Conservation (phyloP, 2,329 filamentous ascomycete species). For the Aschersonia sp. region DNA sequence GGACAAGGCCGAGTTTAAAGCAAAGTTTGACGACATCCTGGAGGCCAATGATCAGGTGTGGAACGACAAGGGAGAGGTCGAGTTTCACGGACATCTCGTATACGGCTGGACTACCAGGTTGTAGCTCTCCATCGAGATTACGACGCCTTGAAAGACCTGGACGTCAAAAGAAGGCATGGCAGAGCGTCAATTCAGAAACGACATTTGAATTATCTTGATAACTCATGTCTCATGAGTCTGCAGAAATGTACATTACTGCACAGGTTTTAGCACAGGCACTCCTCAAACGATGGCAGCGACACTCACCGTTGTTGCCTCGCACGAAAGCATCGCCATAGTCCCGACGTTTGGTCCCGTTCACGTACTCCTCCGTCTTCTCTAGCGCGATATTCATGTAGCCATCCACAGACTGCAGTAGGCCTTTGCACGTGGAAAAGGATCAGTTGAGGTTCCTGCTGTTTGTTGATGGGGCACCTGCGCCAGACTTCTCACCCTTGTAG, state of each 20-base stretch:
- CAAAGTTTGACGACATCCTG: slow-evolving; percentile 38
- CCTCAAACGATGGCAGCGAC: not conserved
- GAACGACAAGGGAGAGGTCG: slow-evolving; percentile 47
- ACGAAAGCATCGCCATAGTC: slow-evolving; percentile 93
- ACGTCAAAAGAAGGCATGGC: not conserved
- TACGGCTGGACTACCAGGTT: slow-evolving; percentile 44
- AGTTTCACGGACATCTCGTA: slow-evolving; percentile 48
- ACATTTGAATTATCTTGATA: too few relatives aligned
- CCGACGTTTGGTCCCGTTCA: slow-evolving; percentile 68
- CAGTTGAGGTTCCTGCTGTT: not conserved
- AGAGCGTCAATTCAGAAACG: not conserved
- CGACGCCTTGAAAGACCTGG: not conserved
- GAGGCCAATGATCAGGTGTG: slow-evolving; percentile 35
- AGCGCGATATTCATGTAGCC: slow-evolving; percentile 99
- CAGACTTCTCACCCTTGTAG: slow-evolving; percentile 61
- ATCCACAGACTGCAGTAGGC: slow-evolving; percentile 90
- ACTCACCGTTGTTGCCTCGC: slow-evolving; percentile 81
- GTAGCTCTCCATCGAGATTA: slow-evolving; percentile 8
- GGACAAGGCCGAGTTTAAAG: slow-evolving; percentile 30
- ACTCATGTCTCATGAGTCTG: slow-evolving; percentile 29
- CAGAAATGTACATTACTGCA: slow-evolving; percentile 56
- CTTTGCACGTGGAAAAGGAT: slow-evolving; percentile 26
- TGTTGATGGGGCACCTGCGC: too few relatives aligned
- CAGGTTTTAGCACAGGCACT: not conserved
- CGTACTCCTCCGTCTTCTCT: slow-evolving; percentile 85